These are phyloP conservation scores for Eurotiales sp. DNA, from an alignment of 2,329 filamentous ascomycete species.

Conservation along the genomic window DNA sequence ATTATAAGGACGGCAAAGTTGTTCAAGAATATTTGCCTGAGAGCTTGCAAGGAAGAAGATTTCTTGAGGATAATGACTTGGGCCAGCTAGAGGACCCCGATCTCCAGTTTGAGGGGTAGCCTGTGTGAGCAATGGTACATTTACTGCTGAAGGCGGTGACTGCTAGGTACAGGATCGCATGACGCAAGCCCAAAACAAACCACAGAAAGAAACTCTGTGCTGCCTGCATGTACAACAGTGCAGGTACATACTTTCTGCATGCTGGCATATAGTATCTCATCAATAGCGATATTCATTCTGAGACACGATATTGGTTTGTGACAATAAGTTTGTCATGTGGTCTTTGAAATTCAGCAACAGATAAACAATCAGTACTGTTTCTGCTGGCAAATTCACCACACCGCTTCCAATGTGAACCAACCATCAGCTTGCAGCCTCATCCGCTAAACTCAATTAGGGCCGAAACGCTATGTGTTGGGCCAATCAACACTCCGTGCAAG, in stretches of 20 bases:
- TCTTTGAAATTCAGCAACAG: background rate
- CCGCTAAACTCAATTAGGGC: background rate
- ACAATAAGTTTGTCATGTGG: background rate
- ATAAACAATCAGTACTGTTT: conserved; percentile 5
- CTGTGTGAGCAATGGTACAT: background rate
- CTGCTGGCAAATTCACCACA: conserved; percentile 1
- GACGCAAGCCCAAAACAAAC: background rate
- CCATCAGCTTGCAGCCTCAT: background rate
- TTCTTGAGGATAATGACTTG: conserved; percentile 76
- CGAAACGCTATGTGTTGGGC: background rate
- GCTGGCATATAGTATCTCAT: background rate
- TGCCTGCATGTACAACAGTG: too few species aligned
- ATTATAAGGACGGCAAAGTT: conserved; percentile 77
- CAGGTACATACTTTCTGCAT: too few species aligned
- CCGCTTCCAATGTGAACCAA: conserved; percentile 2
- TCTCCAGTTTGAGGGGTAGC: conserved; percentile 29
- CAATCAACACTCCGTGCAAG: background rate
- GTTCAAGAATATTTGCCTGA: conserved; percentile 88
- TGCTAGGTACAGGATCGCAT: background rate
- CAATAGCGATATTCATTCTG: background rate
- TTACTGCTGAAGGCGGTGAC: background rate
- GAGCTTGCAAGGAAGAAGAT: conserved; percentile 63
- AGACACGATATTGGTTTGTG: background rate
- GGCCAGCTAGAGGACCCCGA: conserved; percentile 75
- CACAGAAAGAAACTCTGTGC: background rate